phyloP scores from a whole-genome alignment of 2,329 filamentous ascomycete genomes.

The Exutisphaerella laricina region DNA sequence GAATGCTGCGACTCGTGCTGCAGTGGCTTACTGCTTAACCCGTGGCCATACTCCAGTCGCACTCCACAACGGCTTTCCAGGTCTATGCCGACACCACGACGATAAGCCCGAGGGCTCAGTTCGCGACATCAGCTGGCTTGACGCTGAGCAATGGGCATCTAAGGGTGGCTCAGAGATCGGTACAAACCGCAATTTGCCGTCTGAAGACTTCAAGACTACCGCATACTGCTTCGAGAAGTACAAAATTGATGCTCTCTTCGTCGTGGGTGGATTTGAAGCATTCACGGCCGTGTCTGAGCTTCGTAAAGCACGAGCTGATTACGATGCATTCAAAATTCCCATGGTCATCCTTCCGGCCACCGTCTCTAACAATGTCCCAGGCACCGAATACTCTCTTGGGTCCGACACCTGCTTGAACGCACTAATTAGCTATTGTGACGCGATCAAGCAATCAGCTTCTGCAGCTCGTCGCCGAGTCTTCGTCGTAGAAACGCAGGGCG shows the following conservation, averaged over 20 bases:
- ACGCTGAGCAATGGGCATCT: conserved; percentile 92
- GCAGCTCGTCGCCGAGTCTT: conserved; percentile 91
- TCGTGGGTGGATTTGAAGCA: conserved; percentile 88
- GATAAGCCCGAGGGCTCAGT: conserved; percentile 79
- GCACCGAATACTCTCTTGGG: conserved; percentile 89
- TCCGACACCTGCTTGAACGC: conserved; percentile 97
- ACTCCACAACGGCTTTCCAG: conserved; percentile 95
- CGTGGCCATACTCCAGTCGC: conserved; percentile 89
- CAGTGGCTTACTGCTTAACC: conserved; percentile 85
- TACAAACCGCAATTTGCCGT: conserved; percentile 88
- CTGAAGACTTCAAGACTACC: conserved; percentile 77
- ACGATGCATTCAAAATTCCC: conserved; percentile 83
- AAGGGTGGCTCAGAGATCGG: conserved; percentile 97
- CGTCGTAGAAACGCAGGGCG: conserved; percentile 96
- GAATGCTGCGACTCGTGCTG: conserved; percentile 92
- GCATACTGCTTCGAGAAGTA: conserved; percentile 80
- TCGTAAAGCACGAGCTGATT: conserved; percentile 70
- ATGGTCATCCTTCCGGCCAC: conserved; percentile 91
- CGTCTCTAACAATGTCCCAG: conserved; percentile 97
- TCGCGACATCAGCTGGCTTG: conserved; percentile 82
- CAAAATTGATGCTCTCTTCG: conserved; percentile 84
- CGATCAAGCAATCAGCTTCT: conserved; percentile 94
- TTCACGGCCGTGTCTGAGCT: conserved; percentile 89
- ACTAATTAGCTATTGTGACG: conserved; percentile 90
- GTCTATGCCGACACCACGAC: conserved; percentile 81